These are phyloP conservation scores for Auricularia cornea DNA, from an alignment of 768 basidiomycete species.

Conservation along the genomic window DNA sequence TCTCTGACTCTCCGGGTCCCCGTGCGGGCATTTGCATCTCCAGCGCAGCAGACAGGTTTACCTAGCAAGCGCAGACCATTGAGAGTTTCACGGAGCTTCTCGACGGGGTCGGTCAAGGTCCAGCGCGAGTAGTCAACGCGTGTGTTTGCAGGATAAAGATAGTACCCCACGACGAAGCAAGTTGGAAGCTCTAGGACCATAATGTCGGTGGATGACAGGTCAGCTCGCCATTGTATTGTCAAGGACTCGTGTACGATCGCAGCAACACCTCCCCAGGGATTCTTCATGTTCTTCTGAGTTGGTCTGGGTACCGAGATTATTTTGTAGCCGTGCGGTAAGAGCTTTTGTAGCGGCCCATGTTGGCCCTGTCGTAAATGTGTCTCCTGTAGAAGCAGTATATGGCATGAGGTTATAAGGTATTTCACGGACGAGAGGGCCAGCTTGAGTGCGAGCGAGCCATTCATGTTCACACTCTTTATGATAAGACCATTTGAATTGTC, in stretches of 20 bases:
- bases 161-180: background rate
- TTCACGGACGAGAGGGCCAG: background rate
- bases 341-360: background rate
- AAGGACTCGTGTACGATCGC: background rate
- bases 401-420: background rate
- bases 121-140: background rate
- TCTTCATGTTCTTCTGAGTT: background rate
- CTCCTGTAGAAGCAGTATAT: background rate
- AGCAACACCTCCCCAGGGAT: background rate
- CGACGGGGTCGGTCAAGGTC: background rate
- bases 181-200: background rate
- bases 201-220: background rate
- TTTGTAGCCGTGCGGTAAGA: background rate
- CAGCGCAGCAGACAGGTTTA: background rate
- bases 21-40: background rate
- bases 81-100: background rate
- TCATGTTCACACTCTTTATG: background rate
- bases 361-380: background rate
- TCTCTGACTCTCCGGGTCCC: background rate
- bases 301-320: background rate
- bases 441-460: background rate
- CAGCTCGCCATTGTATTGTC: background rate
- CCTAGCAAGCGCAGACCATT: background rate
- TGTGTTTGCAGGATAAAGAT: background rate
- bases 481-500: background rate